A percentile compares a stretch with the other conserved stretches of the same genome.
Conservation (phyloP, 495 filamentous ascomycete genomes). For the Penicillium goetzii region DNA sequence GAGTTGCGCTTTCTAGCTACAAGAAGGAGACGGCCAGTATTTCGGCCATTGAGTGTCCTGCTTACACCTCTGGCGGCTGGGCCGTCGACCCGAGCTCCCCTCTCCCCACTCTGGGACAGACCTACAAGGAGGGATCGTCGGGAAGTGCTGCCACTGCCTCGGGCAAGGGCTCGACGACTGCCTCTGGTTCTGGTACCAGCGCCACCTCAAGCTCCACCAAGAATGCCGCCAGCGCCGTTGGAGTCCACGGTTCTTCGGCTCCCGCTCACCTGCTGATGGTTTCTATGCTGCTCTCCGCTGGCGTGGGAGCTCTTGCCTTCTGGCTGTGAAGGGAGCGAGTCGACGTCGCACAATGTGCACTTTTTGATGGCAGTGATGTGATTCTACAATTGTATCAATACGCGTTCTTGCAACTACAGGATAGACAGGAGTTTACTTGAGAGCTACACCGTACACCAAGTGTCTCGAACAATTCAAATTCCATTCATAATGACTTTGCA, state of each 20-base stretch:
- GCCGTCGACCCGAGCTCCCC: constrained; percentile 66
- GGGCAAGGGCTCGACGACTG: constrained; percentile 18
- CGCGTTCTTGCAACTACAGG: constrained; percentile 21
- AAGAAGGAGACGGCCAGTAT: constrained; percentile 60
- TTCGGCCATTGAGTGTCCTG: constrained; percentile 64
- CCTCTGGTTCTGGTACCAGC: constrained; percentile 21
- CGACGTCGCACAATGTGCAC: background rate
- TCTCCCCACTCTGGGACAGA: constrained; percentile 67
- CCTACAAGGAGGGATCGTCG: constrained; percentile 24
- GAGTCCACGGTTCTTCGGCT: constrained; percentile 20
- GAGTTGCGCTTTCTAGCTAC: constrained; percentile 67
- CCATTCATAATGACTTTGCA: background rate
- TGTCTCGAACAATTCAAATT: constrained; percentile 3
- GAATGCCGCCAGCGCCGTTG: constrained; percentile 24
- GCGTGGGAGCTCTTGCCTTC: constrained; percentile 29
- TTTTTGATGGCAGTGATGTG: background rate
- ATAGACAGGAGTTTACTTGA: constrained; percentile 19
- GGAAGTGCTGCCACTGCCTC: constrained; percentile 10
- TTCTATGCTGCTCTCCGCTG: constrained; percentile 29
- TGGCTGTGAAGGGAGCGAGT: constrained; percentile 26
- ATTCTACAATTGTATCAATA: constrained; percentile 28
- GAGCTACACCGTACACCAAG: background rate
- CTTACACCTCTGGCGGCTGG: constrained; percentile 71
- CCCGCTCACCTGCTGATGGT: constrained; percentile 29
- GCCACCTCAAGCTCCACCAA: constrained; percentile 24